Evolutionary conservation across 2,329 filamentous ascomycete genomes (phyloP).

Genomic region (Hymenoscyphus fraxineus): DNA sequence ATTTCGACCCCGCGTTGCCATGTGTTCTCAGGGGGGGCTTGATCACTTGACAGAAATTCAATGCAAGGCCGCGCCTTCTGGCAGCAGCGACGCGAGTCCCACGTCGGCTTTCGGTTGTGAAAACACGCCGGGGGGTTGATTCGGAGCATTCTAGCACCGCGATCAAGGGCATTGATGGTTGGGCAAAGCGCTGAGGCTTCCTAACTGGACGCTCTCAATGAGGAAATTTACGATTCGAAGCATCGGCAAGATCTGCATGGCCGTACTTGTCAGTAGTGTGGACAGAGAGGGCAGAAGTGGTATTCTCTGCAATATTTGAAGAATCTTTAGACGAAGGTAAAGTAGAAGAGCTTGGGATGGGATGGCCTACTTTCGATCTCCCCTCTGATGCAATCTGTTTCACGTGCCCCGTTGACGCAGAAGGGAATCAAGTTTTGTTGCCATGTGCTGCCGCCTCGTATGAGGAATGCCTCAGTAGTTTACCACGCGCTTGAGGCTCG

Average conservation of each 20-base stretch:
- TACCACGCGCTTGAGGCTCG: neutral
- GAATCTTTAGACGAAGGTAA: neutral
- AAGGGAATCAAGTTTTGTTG: neutral
- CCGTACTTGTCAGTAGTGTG: neutral
- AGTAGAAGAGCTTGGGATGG: neutral
- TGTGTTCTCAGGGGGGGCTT: neutral
- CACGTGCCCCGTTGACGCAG: neutral
- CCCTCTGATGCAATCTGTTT: neutral
- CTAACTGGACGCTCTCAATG: neutral
- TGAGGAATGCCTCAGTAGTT: neutral
- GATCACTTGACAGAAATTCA: slow-evolving; percentile 1
- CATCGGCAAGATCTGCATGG: neutral
- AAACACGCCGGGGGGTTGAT: neutral
- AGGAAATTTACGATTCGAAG: neutral
- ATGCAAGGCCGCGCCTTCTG: slow-evolving; percentile 4
- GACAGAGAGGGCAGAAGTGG: neutral
- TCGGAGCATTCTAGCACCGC: neutral
- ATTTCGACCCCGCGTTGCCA: slow-evolving; percentile 1
- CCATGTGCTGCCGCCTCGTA: neutral
- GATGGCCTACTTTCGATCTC: neutral
- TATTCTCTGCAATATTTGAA: neutral
- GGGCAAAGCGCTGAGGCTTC: neutral
- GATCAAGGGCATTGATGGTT: neutral
- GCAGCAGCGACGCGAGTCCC: neutral
- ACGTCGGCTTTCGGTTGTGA: neutral